Conservation (phyloP, 2,329 filamentous ascomycete species). For the Cryphonectria japonica region DNA sequence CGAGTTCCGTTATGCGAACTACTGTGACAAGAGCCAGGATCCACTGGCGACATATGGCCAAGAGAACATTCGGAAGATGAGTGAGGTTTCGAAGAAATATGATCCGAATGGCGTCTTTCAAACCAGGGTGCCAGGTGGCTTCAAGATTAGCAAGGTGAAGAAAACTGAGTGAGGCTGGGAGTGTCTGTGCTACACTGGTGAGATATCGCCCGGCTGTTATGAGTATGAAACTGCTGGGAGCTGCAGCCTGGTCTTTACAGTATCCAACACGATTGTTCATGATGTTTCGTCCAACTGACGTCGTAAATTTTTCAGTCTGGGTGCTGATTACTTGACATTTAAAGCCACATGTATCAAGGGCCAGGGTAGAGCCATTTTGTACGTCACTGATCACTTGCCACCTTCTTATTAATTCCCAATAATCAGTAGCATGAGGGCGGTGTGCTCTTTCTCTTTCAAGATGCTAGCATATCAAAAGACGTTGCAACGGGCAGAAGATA, state of each 20-base stretch:
- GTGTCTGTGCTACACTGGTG: neutral
- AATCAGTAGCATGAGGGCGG: too few relatives aligned
- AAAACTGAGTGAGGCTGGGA: neutral
- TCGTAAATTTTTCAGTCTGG: too few relatives aligned
- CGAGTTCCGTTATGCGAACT: conserved; percentile 2
- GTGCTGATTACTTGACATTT: too few relatives aligned
- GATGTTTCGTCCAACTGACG: too few relatives aligned
- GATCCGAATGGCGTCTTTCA: conserved; percentile 36
- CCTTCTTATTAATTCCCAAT: too few relatives aligned
- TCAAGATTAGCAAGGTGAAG: conserved; percentile 3
- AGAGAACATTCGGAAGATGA: conserved; percentile 34
- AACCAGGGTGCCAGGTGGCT: conserved; percentile 24
- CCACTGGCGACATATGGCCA: conserved; percentile 35
- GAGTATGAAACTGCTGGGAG: too few relatives aligned
- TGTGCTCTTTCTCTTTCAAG: neutral
- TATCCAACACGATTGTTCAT: too few relatives aligned
- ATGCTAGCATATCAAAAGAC: neutral
- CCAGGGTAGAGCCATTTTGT: too few relatives aligned
- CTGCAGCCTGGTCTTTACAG: too few relatives aligned
- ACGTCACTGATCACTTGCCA: too few relatives aligned
- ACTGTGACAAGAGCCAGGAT: conserved; percentile 25
- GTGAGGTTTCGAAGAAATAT: conserved; percentile 32
- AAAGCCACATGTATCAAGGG: too few relatives aligned
- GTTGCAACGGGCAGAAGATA: neutral
- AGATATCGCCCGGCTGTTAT: too few relatives aligned